Evolutionary conservation across 352 stramenopile genomes (phyloP), one percentile per base, ranked within the genome.

Genomic region (Blastocystis sp.): DNA sequence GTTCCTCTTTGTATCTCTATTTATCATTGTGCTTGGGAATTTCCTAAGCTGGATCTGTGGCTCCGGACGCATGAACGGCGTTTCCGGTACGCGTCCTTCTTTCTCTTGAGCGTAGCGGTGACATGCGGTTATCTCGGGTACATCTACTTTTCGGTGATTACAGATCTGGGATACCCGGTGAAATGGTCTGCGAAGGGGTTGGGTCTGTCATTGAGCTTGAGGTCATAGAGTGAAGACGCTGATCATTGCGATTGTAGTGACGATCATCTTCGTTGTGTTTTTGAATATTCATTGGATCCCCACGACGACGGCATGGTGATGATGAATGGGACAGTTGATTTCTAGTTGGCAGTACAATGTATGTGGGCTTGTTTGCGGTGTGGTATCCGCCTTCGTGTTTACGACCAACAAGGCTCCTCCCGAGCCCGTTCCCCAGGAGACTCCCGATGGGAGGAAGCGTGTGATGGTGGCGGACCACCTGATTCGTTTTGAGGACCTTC

Each of bases 321-420:
- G 6, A 6, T 67, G 3, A 16, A 42, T 34, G 21, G 4, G 24
- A 0, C 38, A 24, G 18, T 27, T 67, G 6, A 67, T 16, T 4
- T 36, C 16, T 78, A 56, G 67, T 61, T 78, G 46, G 46, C 67
- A 78, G 24, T 78, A 78, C 34, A 57, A 56, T 78, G 27, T 78
- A 6, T 78, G 44, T n/a, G 67, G 67, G 24, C 36, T 40, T 40
- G 38, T 78, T 46, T n/a, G 27, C 27, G 67, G 67, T n/a, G 38
- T 78, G 34, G 21, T 59, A 6, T 21, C 40, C 14, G 48, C 67
- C 3, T 78, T 46, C 57, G 21, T 78, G 11, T 78, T 78, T 27
- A 34, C 67, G 9, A 57, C 42, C 51, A 27, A 32, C 4, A n/a
- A 42, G n/a, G 4, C 21, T 3, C 7, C 9, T 46, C 18, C 8